Evolutionary conservation across 139 green algal species (phyloP).

Genomic region (Chlorella sorokiniana): DNA sequence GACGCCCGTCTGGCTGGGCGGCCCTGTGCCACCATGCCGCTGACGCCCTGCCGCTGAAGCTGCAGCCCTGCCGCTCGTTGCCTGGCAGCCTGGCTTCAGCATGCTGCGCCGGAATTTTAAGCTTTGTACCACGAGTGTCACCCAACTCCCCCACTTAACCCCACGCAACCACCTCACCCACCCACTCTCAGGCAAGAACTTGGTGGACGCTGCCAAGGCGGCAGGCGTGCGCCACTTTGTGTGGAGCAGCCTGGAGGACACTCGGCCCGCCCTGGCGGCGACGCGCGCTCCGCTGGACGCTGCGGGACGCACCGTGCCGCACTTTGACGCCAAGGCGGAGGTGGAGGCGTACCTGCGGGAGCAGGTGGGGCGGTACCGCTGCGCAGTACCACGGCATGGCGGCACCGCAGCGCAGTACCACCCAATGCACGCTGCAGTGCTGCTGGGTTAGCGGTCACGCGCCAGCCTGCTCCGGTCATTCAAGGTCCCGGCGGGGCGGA

Average conservation of each 20-base stretch:
- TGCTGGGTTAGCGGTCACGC: no score
- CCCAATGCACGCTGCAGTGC: background rate
- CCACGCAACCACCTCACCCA: background rate
- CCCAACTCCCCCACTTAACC: background rate
- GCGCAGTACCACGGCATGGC: no score
- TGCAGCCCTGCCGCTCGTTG: no score
- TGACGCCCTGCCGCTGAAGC: no score
- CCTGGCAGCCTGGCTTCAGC: no score
- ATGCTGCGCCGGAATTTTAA: no score
- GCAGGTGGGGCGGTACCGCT: constrained; percentile 1
- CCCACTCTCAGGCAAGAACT: constrained; percentile 19
- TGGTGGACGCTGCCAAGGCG: constrained; percentile 38
- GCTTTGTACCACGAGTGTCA: no score
- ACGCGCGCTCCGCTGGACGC: constrained; percentile 8
- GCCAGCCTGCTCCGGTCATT: no score
- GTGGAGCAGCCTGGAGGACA: constrained; percentile 36
- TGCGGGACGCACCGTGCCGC: constrained; percentile 21
- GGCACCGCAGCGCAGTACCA: background rate
- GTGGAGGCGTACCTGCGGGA: constrained; percentile 20
- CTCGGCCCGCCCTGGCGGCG: background rate
- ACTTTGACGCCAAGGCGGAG: constrained; percentile 46
- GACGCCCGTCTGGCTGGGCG: no score
- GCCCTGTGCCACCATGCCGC: no score
- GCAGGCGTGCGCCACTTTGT: constrained; percentile 40
- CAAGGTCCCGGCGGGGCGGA: no score